Conservation (phyloP, 1,284 basidiomycete genomes). For the Xerocomus amazonicus region DNA sequence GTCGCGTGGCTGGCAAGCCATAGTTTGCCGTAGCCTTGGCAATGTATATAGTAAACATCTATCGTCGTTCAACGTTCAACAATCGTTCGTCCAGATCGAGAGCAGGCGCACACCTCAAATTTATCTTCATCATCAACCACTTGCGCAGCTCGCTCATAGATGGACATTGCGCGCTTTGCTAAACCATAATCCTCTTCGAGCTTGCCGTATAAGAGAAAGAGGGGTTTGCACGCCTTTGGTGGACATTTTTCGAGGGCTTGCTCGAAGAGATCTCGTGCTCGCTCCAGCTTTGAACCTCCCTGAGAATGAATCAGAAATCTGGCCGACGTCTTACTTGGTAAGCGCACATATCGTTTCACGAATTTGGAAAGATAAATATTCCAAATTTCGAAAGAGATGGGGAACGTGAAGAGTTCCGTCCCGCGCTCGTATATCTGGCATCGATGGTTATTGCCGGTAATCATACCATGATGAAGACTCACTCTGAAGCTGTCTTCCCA, state of each 20-base stretch:
- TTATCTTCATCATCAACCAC: slow-evolving; percentile 88
- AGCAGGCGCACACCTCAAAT: slow-evolving; percentile 70
- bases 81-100: background rate
- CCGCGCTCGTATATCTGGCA: slow-evolving; percentile 90
- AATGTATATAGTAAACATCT: slow-evolving; percentile 98
- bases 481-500: slow-evolving; percentile 99
- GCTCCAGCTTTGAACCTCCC: slow-evolving; percentile 93
- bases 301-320: slow-evolving; percentile 29
- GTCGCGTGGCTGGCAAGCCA: slow-evolving; percentile 92
- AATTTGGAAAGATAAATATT: slow-evolving; percentile 99
- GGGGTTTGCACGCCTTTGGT: slow-evolving; percentile 88
- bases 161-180: slow-evolving; percentile 93
- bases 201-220: slow-evolving; percentile 94
- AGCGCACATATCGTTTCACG: slow-evolving; percentile 87
- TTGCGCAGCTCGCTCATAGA: slow-evolving; percentile 90
- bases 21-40: slow-evolving; percentile 96
- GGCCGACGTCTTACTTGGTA: background rate
- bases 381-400: slow-evolving; percentile 98
- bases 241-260: slow-evolving; percentile 97
- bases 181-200: slow-evolving; percentile 95
- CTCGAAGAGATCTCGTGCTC: slow-evolving; percentile 94
- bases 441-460: slow-evolving; percentile 3
- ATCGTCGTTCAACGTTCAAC: slow-evolving; percentile 9
- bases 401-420: slow-evolving; percentile 96
- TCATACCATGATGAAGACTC: slow-evolving; percentile 37